A percentile compares a stretch with the other conserved stretches of the same genome.
Evolutionary conservation across 2,329 filamentous ascomycete genomes (phyloP).

Genomic region (Capronia coronata): DNA sequence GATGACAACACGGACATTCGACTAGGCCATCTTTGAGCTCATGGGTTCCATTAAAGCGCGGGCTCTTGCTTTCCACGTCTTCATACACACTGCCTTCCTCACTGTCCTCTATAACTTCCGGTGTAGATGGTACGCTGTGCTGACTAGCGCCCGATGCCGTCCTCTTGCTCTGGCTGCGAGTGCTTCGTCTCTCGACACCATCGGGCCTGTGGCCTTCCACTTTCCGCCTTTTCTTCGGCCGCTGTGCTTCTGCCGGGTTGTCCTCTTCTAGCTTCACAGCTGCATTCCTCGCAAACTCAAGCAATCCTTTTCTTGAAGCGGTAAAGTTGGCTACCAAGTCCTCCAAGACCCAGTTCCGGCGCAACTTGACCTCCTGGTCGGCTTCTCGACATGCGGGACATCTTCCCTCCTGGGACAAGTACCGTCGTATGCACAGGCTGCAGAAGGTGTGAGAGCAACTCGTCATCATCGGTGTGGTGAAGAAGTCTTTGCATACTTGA

Average conservation of each 20-base stretch:
- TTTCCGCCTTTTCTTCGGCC: conserved; percentile 31
- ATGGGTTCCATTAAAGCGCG: conserved; percentile 2
- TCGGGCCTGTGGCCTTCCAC: conserved; percentile 11
- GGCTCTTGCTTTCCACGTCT: conserved; percentile 22
- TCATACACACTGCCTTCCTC: conserved; percentile 33
- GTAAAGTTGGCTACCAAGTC: conserved; percentile 77
- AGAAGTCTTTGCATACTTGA: conserved; percentile 98
- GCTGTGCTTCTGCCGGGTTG: conserved; percentile 29
- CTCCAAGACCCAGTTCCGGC: conserved; percentile 76
- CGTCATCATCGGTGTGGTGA: conserved; percentile 87
- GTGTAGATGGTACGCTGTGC: conserved; percentile 21
- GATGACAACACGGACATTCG: conserved; percentile 73
- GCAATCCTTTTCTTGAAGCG: conserved; percentile 54
- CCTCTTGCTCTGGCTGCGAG: conserved; percentile 45
- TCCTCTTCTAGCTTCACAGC: conserved; percentile 51
- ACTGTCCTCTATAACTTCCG: conserved; percentile 37
- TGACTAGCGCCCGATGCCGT: conserved; percentile 36
- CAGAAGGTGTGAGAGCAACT: conserved; percentile 95
- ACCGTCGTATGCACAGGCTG: conserved; percentile 86
- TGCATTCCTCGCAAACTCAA: conserved; percentile 55
- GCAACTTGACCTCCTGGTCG: conserved; percentile 77
- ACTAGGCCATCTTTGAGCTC: conserved; percentile 65
- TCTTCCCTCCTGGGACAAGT: conserved; percentile 72
- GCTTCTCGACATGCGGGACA: conserved; percentile 75
- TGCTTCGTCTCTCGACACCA: conserved; percentile 44